Evolutionary conservation across 441 rosid species (phyloP), one percentile per base, ranked within the genome.

Genomic region (Pelargonium myrrhifolium): DNA sequence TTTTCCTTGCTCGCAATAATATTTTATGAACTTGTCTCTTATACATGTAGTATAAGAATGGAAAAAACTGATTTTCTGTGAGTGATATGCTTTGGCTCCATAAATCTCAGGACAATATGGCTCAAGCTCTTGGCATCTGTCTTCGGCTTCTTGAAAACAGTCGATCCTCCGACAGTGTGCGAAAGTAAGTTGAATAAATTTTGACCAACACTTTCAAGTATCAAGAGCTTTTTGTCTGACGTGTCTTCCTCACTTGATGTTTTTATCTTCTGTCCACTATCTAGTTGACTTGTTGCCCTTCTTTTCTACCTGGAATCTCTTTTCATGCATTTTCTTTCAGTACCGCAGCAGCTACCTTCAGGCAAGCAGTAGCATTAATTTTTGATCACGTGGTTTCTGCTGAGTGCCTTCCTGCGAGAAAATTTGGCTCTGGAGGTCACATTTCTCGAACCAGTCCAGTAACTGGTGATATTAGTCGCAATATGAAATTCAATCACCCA

Each of bases 301-400:
- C 66, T 63, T 65, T 69, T 65, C 42, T 39, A 9, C 53, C 58
- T 67, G 49, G 65, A 74, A 15, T 47, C 64, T 49, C 56, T 69
- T 69, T 80, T 53, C 51, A 28, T 66, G 61, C 65, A 59, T 37
- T 55, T 49, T 72, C 76, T 77, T 79, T 58, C 85, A 92, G 99
- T 74, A 94, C 99, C 78, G 98, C 99, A 75, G 97, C 99, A 75
- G 98, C 98, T 80, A 94, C 99, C 69, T 89, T 92, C 82, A 86
- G 98, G 78, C 99, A 94, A 85, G 99, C 99, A 62, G 98, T 94
- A 68, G 99, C 99, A 47, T 77, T 94, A 79, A 84, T 92, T 76
- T 89, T 94, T 80, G 98, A 89, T 73, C 96, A 82, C 63, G 93
- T 94, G 75, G 85, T 86, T 85, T 77, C 74, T 51, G 89, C 84